Conservation (phyloP, 2,329 filamentous ascomycete species). For the Aspergillus amoenus region DNA sequence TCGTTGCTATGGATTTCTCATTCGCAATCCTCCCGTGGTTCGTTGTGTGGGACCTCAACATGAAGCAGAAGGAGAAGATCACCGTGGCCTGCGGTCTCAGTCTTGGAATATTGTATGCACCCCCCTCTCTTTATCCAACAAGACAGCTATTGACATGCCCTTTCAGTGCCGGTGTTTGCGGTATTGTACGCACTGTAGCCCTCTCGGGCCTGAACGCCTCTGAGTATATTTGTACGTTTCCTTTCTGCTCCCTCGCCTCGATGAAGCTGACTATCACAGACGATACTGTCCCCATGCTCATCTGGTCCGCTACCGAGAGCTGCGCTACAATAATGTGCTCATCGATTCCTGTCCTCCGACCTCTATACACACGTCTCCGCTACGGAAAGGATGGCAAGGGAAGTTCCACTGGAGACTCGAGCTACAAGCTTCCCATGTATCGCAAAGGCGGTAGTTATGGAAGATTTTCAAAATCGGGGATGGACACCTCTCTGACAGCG, state of each 20-base stretch:
- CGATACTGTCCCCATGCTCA: conserved; percentile 7
- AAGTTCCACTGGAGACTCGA: conserved; percentile 12
- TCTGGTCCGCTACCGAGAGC: conserved; percentile 8
- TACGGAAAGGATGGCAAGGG: conserved; percentile 19
- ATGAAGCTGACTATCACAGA: background rate
- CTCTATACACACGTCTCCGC: background rate
- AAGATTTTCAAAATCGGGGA: background rate
- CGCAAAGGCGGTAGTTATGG: conserved; percentile 16
- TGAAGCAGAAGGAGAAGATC: conserved; percentile 12
- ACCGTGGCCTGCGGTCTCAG: conserved; percentile 8
- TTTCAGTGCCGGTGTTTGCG: conserved; percentile 4
- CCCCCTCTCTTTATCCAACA: too few species aligned
- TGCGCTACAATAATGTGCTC: conserved; percentile 2
- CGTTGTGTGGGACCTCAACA: conserved; percentile 10
- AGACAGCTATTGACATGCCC: too few species aligned
- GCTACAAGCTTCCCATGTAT: conserved; percentile 24
- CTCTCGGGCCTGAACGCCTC: conserved; percentile 1
- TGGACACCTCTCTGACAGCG: background rate
- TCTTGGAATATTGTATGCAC: conserved; percentile 5
- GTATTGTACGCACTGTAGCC: background rate
- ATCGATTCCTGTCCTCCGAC: conserved; percentile 4
- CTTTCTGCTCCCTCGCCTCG: background rate
- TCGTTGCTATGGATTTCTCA: conserved; percentile 22
- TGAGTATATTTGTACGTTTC: background rate
- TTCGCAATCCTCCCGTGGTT: conserved; percentile 6